A percentile compares a stretch with the other conserved stretches of the same genome.
These are phyloP conservation scores for Discostella stelligera DNA, from an alignment of 352 stramenopile genomes.

Conservation along the genomic window DNA sequence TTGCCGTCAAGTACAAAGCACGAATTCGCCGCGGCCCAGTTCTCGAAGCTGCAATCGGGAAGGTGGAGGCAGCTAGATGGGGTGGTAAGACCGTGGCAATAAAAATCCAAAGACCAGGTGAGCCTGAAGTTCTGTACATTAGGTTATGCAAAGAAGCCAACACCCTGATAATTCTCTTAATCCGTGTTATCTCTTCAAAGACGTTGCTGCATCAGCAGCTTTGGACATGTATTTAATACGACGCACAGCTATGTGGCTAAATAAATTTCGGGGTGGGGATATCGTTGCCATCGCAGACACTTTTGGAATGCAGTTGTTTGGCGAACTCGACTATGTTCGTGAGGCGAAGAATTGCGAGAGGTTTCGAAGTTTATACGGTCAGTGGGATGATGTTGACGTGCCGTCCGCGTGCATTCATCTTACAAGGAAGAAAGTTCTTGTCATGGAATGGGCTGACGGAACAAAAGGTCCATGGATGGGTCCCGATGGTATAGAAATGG, in stretches of 20 bases:
- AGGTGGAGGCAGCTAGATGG: slow-evolving; percentile 61
- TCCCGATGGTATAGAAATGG: slow-evolving; percentile 79
- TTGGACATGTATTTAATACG: slow-evolving; percentile 86
- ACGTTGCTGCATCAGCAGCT: slow-evolving; percentile 77
- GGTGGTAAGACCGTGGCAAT: slow-evolving; percentile 75
- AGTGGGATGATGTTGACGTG: slow-evolving; percentile 73
- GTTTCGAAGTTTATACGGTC: slow-evolving; percentile 76
- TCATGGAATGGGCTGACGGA: slow-evolving; percentile 87
- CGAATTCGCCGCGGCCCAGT: slow-evolving; percentile 54
- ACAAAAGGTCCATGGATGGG: slow-evolving; percentile 82
- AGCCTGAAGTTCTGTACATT: not conserved
- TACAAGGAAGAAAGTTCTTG: slow-evolving; percentile 79
- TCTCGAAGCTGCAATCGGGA: slow-evolving; percentile 72
- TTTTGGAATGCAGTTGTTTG: slow-evolving; percentile 83
- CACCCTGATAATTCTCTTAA: not conserved
- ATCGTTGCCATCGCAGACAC: slow-evolving; percentile 83
- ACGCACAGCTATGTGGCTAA: slow-evolving; percentile 78
- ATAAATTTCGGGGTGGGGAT: slow-evolving; percentile 76
- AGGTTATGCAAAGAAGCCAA: not conserved
- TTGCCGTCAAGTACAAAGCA: slow-evolving; percentile 48
- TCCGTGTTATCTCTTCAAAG: slow-evolving; percentile 7
- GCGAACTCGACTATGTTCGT: slow-evolving; percentile 83
- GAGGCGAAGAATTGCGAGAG: slow-evolving; percentile 84
- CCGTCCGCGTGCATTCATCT: slow-evolving; percentile 61
- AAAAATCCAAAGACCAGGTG: slow-evolving; percentile 78